These are phyloP conservation scores for Penicillium arizonense DNA, from an alignment of 495 filamentous ascomycete species.

Conservation along the genomic window DNA sequence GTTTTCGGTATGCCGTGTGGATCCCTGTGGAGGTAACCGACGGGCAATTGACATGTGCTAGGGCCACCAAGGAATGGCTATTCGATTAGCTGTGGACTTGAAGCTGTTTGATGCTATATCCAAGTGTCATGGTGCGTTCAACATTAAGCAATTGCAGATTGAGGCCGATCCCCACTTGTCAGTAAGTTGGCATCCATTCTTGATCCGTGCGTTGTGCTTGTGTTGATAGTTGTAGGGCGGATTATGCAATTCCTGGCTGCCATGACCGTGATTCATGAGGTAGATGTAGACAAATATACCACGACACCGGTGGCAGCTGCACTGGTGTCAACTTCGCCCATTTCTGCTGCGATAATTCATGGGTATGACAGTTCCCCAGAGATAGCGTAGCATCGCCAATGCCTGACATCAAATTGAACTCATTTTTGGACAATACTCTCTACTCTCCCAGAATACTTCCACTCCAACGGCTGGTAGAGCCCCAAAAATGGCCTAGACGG, in stretches of 20 bases:
- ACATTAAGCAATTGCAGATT: not conserved
- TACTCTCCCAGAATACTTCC: conserved; percentile 6
- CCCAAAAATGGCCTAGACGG: not conserved
- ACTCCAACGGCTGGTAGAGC: conserved; percentile 6
- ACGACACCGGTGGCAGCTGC: conserved; percentile 10
- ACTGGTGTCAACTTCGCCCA: conserved; percentile 11
- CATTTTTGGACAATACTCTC: conserved; percentile 2
- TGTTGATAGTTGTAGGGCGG: not conserved
- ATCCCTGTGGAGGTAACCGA: not conserved
- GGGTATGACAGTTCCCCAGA: conserved; percentile 1
- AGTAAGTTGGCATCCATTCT: conserved; percentile 9
- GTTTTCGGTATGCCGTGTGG: conserved; percentile 16
- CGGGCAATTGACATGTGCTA: not conserved
- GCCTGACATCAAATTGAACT: not conserved
- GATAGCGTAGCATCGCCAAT: not conserved
- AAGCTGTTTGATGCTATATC: conserved; percentile 23
- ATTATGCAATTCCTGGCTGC: conserved; percentile 16
- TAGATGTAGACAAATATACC: conserved; percentile 5
- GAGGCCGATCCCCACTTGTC: conserved; percentile 15
- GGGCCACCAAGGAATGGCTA: conserved; percentile 21
- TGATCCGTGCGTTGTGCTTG: not conserved
- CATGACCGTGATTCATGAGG: conserved; percentile 12
- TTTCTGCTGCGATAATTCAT: conserved; percentile 16
- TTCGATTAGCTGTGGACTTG: conserved; percentile 18
- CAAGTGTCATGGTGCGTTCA: not conserved